These are phyloP conservation scores for Podila clonocystis DNA, from an alignment of 192 early-diverging fungal species.

Conservation along the genomic window DNA sequence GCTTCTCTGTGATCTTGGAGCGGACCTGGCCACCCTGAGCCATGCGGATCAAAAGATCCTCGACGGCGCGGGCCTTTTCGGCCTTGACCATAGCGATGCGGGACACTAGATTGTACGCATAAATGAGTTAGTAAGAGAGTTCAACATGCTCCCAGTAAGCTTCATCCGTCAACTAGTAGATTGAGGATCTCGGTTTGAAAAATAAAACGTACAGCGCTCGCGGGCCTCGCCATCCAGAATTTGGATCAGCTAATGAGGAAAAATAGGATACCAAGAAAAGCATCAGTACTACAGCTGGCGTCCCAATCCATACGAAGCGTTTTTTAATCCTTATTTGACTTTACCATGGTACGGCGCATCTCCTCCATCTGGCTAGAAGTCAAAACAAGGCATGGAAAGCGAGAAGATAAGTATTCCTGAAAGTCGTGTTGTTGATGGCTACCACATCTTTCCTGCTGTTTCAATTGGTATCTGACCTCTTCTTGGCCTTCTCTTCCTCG, in stretches of 20 bases:
- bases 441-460: neutral
- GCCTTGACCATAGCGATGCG: constrained; percentile 92
- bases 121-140: too few species aligned
- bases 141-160: too few species aligned
- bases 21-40: constrained; percentile 84
- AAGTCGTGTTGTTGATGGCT: neutral
- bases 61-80: constrained; percentile 87
- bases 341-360: constrained; percentile 80
- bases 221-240: constrained; percentile 84
- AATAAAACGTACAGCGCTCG: constrained; percentile 70
- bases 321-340: neutral
- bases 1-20: constrained; percentile 82
- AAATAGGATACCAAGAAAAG: neutral
- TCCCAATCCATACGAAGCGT: neutral
- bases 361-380: constrained; percentile 83
- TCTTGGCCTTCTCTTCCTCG: constrained; percentile 78
- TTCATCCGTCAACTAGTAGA: too few species aligned
- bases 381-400: constrained; percentile 6
- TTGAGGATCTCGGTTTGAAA: too few species aligned
- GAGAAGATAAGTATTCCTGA: neutral
- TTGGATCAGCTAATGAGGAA: constrained; percentile 71
- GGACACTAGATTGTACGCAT: constrained; percentile 77
- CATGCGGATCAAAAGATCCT: constrained; percentile 93
- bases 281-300: neutral
- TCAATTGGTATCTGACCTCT: constrained; percentile 55